phyloP scores from a whole-genome alignment of 2,329 filamentous ascomycete genomes.

The Metarhizium anisopliae region DNA sequence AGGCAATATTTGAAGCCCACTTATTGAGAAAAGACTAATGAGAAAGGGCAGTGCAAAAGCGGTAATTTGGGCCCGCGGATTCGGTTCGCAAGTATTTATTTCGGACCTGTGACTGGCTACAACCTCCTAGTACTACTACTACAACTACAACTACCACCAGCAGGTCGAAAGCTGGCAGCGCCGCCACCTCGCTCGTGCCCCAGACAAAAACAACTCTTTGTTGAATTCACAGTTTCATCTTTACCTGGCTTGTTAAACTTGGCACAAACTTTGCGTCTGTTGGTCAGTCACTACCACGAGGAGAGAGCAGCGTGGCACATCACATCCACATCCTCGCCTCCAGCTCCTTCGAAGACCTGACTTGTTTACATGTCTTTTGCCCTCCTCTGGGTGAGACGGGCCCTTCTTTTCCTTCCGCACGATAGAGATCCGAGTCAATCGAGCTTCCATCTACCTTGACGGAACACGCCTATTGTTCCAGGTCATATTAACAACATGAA shows the following conservation, averaged over 20 bases:
- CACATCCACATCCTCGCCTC: background rate
- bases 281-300: background rate
- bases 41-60: slow-evolving; percentile 5
- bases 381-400: background rate
- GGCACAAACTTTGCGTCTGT: background rate
- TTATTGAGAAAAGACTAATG: background rate
- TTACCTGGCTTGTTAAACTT: background rate
- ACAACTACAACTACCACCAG: no score
- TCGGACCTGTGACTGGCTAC: no score
- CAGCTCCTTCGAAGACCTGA: no score
- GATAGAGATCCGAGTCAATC: background rate
- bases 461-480: background rate
- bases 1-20: background rate
- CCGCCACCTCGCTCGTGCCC: background rate
- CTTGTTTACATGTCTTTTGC: background rate
- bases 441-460: background rate
- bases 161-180: no score
- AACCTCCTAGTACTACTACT: no score
- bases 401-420: background rate
- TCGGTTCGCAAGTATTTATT: background rate
- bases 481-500: slow-evolving; percentile 13
- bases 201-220: background rate
- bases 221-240: background rate
- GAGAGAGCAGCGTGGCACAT: background rate
- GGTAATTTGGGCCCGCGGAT: background rate